Evolutionary conservation across 768 basidiomycete species (phyloP), one percentile per base, ranked within the genome.

Genomic region (Podaxis pistillaris): DNA sequence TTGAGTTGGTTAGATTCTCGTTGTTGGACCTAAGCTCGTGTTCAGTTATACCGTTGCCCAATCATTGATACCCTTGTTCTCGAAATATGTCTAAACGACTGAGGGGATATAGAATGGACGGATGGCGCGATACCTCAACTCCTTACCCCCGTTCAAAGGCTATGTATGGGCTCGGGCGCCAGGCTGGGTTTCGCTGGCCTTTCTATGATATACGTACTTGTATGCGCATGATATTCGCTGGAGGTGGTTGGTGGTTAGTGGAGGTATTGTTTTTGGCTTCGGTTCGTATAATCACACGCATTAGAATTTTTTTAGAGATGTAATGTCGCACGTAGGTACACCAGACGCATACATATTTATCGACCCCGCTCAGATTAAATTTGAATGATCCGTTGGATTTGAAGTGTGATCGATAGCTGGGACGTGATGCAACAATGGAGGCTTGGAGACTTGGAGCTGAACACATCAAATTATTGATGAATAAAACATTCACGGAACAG

Each of bases 11-110:
- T 68, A 96, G 93, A 91, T 96, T 68, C 82, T 98, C 51, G 94
- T 98, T 64, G 95, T 98, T 40, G 96, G 95, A 56, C 96, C 96
- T 44, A 98, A 98, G 79, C 87, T 98, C 38, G 94, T 98, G 68
- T 98, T 98, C 84, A 94, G 93, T 69, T 98, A 96, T 80, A 98
- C 96, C 54, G 85, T 98, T 3, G 96, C 96, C 11, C 96, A 98
- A 76, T 91, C 90, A 17, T 81, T 98, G 74, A 98, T 98, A 79
- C 96, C 96, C 51, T 78, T 89, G 69, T 97, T 96, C 76, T 84
- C 88, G 47, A 86, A 93, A 74, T 96, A 92, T 74, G 91, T 93
- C 65, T 93, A 73, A 72, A 60, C 1, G 19, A 24, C n/a, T 4
- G 47, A 19, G 9, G 9, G 17, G n/a, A 50, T 50, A 24, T 50